Percentiles rank a stretch among this genome's conserved stretches.
Evolutionary conservation across 2,329 filamentous ascomycete genomes (phyloP).

Genomic region (Fusarium illudens): DNA sequence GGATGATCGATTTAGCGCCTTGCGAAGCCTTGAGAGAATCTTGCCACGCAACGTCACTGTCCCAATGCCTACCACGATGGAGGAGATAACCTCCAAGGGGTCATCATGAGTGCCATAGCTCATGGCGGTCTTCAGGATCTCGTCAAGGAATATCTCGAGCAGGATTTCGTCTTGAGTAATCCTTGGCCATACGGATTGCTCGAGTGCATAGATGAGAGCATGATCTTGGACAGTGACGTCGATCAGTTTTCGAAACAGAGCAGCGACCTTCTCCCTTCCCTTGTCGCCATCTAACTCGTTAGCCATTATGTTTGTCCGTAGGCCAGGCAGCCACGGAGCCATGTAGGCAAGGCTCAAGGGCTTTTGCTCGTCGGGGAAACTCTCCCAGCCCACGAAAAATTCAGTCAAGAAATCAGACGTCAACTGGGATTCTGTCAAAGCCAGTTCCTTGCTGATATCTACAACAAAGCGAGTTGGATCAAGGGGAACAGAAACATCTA

Average conservation of each 20-base stretch:
- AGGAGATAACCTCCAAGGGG: conserved; percentile 67
- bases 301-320: conserved; percentile 67
- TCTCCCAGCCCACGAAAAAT: conserved; percentile 77
- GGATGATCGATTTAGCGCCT: conserved; percentile 72
- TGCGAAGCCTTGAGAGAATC: conserved; percentile 70
- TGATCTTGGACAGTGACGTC: conserved; percentile 70
- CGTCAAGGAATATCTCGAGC: conserved; percentile 72
- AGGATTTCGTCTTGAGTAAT: conserved; percentile 72
- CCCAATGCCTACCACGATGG: conserved; percentile 69
- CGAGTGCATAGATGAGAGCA: conserved; percentile 66
- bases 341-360: conserved; percentile 74
- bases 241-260: conserved; percentile 71
- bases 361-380: conserved; percentile 72
- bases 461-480: conserved; percentile 72
- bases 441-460: conserved; percentile 70
- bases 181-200: conserved; percentile 71
- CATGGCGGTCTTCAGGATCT: conserved; percentile 70
- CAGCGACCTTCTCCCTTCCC: conserved; percentile 69
- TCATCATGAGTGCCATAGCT: conserved; percentile 66
- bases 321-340: conserved; percentile 71
- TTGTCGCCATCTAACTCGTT: conserved; percentile 71
- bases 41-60: conserved; percentile 72
- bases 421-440: conserved; percentile 70
- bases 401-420: conserved; percentile 76
- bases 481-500: conserved; percentile 69